Evolutionary conservation across 768 basidiomycete species (phyloP).

Genomic region (Leucogyrophana mollusca): DNA sequence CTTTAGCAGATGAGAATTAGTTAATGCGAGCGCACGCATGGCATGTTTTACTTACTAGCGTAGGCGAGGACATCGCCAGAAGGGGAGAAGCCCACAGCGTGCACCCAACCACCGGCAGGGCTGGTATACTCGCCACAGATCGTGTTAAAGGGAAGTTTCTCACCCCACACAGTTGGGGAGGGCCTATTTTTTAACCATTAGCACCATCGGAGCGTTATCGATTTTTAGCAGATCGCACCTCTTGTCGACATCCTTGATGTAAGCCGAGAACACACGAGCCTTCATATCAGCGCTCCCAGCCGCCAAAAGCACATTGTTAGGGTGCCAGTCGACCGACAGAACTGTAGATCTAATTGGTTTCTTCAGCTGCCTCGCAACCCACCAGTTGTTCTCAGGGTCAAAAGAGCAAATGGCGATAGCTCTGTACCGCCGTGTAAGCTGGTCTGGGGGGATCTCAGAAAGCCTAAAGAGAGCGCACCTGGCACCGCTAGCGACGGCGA

Average conservation of each 20-base stretch:
- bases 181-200: constrained; percentile 52
- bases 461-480: constrained; percentile 46
- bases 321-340: constrained; percentile 95
- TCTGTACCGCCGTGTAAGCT: constrained; percentile 34
- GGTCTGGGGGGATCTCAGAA: not conserved
- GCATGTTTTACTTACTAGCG: constrained; percentile 62
- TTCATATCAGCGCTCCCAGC: constrained; percentile 98
- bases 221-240: constrained; percentile 44
- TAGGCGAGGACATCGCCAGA: constrained; percentile 94
- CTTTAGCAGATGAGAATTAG: constrained; percentile 38
- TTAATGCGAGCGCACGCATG: not conserved
- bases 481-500: constrained; percentile 96
- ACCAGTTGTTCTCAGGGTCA: constrained; percentile 98
- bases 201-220: not conserved
- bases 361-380: constrained; percentile 96
- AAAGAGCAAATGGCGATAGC: constrained; percentile 97
- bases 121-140: constrained; percentile 92
- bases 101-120: constrained; percentile 95
- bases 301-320: constrained; percentile 96
- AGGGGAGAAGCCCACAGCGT: constrained; percentile 93
- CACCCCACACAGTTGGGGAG: constrained; percentile 91
- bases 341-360: constrained; percentile 97
- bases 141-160: constrained; percentile 96
- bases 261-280: constrained; percentile 96
- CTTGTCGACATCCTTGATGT: constrained; percentile 97